phyloP scores from a whole-genome alignment of 2,329 filamentous ascomycete species.

The Pezizomycotina sp. region DNA sequence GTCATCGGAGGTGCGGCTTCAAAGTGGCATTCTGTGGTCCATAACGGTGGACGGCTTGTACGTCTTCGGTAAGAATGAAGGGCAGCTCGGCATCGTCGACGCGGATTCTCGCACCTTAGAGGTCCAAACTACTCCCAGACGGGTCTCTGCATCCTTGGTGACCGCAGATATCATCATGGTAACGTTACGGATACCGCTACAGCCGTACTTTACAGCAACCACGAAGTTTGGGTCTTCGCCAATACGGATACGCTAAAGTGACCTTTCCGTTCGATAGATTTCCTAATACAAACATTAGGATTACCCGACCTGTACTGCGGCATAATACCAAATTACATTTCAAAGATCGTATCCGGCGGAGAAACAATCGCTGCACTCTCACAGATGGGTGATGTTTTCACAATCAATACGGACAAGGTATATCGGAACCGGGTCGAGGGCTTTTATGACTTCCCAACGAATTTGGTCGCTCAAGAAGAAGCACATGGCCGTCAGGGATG shows the following conservation, averaged over 20 bases:
- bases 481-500: conserved; percentile 66
- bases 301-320: conserved; percentile 10
- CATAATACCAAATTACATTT: conserved; percentile 46
- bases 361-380: conserved; percentile 85
- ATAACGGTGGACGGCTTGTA: conserved; percentile 67
- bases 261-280: conserved; percentile 60
- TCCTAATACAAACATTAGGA: conserved; percentile 27
- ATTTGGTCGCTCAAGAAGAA: conserved; percentile 84
- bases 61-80: conserved; percentile 89
- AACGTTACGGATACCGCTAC: conserved; percentile 85
- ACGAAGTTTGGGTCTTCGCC: conserved; percentile 83
- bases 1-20: conserved; percentile 77
- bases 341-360: conserved; percentile 64
- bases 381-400: conserved; percentile 71
- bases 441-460: conserved; percentile 62
- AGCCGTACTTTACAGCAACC: conserved; percentile 65
- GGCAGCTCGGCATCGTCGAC: conserved; percentile 84
- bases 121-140: conserved; percentile 63
- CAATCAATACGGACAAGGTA: conserved; percentile 49
- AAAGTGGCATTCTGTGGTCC: conserved; percentile 75
- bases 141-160: conserved; percentile 73
- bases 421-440: conserved; percentile 33
- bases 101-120: conserved; percentile 78
- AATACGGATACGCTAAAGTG: conserved; percentile 92
- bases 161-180: conserved; percentile 58